Percentiles rank a stretch among this genome's conserved stretches.
phyloP scores from a whole-genome alignment of 352 stramenopile species.

The Phytophthora kernoviae region DNA sequence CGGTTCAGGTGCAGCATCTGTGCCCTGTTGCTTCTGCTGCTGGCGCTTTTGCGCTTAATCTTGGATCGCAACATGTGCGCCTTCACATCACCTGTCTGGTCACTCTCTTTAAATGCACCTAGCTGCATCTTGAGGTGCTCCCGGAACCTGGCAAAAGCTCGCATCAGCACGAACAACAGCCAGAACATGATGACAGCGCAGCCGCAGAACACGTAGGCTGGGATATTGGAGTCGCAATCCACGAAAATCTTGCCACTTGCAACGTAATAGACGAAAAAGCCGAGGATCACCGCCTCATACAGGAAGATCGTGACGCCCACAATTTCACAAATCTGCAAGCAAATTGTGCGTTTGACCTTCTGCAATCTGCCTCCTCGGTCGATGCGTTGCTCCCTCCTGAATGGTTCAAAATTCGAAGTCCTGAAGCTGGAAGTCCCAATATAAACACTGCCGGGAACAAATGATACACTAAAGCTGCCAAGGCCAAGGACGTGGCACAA shows the following conservation, averaged over 20 bases:
- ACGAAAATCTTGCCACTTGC: conserved; percentile 61
- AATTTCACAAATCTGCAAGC: conserved; percentile 78
- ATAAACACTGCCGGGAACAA: conserved; percentile 67
- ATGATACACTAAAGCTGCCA: conserved; percentile 74
- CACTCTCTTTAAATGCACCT: conserved; percentile 79
- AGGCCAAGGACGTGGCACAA: conserved; percentile 55
- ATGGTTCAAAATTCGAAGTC: conserved; percentile 73
- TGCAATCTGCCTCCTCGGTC: conserved; percentile 58
- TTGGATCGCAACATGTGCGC: conserved; percentile 69
- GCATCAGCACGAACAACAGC: conserved; percentile 69
- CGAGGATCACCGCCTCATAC: conserved; percentile 49
- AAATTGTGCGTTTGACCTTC: conserved; percentile 83
- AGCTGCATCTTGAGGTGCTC: conserved; percentile 89
- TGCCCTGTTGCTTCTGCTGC: conserved; percentile 31
- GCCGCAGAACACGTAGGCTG: conserved; percentile 53
- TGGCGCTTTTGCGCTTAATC: conserved; percentile 51
- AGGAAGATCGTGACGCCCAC: conserved; percentile 63
- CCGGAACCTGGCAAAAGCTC: conserved; percentile 75
- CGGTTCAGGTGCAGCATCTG: conserved; percentile 1
- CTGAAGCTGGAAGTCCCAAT: conserved; percentile 66
- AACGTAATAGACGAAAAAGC: conserved; percentile 62
- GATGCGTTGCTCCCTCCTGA: conserved; percentile 70
- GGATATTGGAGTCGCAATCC: conserved; percentile 46
- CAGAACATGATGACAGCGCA: conserved; percentile 58
- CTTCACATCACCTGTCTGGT: conserved; percentile 82